Percentiles rank a stretch among this genome's conserved stretches.
Evolutionary conservation across 73 alveolate genomes (phyloP).

Genomic region (Paramecium primaurelia): DNA sequence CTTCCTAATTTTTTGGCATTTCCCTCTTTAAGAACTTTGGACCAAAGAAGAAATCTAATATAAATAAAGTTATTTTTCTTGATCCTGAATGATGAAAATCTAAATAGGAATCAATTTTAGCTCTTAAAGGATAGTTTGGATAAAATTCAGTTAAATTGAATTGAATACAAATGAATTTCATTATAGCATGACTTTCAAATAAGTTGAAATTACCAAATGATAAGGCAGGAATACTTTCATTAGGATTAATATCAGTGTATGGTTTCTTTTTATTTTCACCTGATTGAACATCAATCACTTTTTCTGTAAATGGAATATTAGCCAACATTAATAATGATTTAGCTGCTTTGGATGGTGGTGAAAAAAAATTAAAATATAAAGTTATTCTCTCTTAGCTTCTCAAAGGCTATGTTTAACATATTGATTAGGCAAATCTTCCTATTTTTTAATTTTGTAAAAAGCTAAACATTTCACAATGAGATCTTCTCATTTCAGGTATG

Average conservation of each 20-base stretch:
- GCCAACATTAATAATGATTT: neutral
- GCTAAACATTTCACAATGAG: neutral
- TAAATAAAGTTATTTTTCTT: neutral
- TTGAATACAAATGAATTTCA: slow-evolving; percentile 8
- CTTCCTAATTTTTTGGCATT: neutral
- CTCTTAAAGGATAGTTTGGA: slow-evolving; percentile 26
- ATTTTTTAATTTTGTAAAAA: neutral
- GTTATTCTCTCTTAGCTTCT: neutral
- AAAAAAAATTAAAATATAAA: neutral
- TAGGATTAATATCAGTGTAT: slow-evolving; percentile 47
- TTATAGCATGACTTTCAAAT: slow-evolving; percentile 55
- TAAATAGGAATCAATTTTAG: slow-evolving; percentile 35
- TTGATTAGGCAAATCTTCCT: neutral
- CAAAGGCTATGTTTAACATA: neutral
- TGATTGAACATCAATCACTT: neutral
- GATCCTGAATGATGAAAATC: slow-evolving; percentile 41
- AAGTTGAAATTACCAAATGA: slow-evolving; percentile 35
- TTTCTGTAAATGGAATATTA: neutral
- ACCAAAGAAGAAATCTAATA: neutral
- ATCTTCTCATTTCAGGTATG: neutral
- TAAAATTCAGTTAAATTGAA: neutral
- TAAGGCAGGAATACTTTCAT: slow-evolving; percentile 43
- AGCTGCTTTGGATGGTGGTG: slow-evolving; percentile 29
- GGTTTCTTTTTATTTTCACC: neutral
- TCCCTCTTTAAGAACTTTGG: neutral